phyloP scores from a whole-genome alignment of 2,329 filamentous ascomycete genomes.

The Didymella pinodella region DNA sequence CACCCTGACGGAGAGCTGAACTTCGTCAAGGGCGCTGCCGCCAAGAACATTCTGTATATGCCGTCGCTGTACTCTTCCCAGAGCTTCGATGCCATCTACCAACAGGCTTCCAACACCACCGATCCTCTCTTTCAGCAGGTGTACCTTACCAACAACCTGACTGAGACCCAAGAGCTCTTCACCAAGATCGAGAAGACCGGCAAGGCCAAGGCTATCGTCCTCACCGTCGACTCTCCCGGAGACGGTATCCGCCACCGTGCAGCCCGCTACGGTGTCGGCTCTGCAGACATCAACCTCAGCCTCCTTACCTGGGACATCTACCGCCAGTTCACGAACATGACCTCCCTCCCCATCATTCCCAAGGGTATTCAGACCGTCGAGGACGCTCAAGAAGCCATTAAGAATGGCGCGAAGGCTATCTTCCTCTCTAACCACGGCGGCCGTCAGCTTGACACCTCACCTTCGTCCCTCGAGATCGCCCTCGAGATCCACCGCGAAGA shows the following conservation, averaged over 20 bases:
- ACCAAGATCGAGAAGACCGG: constrained; percentile 43
- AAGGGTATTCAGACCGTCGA: constrained; percentile 54
- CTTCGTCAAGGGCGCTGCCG: constrained; percentile 59
- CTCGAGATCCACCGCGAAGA: constrained; percentile 73
- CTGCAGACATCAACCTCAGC: constrained; percentile 42
- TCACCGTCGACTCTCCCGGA: constrained; percentile 54
- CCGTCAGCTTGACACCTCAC: constrained; percentile 57
- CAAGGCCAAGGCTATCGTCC: constrained; percentile 50
- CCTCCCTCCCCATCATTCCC: constrained; percentile 49
- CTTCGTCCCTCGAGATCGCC: constrained; percentile 76
- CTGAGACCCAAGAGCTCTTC: constrained; percentile 44
- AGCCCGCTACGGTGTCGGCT: constrained; percentile 43
- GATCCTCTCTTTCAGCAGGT: constrained; percentile 55
- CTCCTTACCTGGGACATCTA: constrained; percentile 48
- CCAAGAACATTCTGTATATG: constrained; percentile 62
- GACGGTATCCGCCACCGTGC: constrained; percentile 51
- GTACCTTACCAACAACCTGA: constrained; percentile 48
- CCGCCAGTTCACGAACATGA: constrained; percentile 49
- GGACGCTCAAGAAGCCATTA: constrained; percentile 49
- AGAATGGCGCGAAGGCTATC: constrained; percentile 50
- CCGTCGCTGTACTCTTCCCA: constrained; percentile 49
- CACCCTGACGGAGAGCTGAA: constrained; percentile 60
- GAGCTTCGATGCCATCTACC: constrained; percentile 45
- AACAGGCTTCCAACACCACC: constrained; percentile 29
- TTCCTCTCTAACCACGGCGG: constrained; percentile 55